phyloP scores from a whole-genome alignment of 164 flowering plant genomes.

The Macadamia integrifolia region DNA sequence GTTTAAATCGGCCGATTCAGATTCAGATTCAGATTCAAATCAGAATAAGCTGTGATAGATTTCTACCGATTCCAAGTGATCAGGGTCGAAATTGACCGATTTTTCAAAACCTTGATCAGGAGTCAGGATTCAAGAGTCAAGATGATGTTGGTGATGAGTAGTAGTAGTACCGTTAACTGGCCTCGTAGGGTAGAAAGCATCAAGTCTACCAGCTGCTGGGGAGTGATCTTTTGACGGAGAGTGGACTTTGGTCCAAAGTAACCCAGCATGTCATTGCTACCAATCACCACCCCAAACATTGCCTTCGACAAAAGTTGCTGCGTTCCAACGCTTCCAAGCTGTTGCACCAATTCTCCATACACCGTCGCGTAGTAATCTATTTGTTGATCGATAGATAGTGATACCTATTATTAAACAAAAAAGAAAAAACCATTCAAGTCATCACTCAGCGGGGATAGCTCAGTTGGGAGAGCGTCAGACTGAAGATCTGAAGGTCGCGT shows the following conservation, averaged over 20 bases:
- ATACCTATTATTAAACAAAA: conserved; percentile 5
- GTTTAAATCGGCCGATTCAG: no score
- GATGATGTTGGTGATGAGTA: no score
- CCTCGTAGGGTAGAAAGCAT: conserved; percentile 24
- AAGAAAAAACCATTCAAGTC: no score
- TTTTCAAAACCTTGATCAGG: no score
- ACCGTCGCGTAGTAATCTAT: conserved; percentile 42
- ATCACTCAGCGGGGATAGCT: conserved; percentile 40
- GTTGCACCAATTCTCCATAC: conserved; percentile 25
- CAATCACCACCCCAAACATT: conserved; percentile 47
- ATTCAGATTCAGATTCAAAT: no score
- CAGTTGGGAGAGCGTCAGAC: conserved; percentile 72
- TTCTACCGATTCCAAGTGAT: no score
- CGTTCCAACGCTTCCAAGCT: conserved; percentile 38
- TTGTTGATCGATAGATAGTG: conserved; percentile 45
- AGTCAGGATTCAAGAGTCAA: no score
- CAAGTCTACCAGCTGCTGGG: conserved; percentile 40
- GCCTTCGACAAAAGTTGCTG: conserved; percentile 45
- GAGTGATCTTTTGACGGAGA: conserved; percentile 22
- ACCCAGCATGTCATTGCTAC: conserved; percentile 68
- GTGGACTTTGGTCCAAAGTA: conserved; percentile 32
- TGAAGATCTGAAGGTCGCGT: conserved; percentile 76
- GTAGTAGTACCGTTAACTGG: conserved; percentile 21
- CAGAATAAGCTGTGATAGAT: no score
- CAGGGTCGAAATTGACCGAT: no score